Evolutionary conservation across 1,284 basidiomycete species (phyloP).

Genomic region (Ceratobasidium sp.): DNA sequence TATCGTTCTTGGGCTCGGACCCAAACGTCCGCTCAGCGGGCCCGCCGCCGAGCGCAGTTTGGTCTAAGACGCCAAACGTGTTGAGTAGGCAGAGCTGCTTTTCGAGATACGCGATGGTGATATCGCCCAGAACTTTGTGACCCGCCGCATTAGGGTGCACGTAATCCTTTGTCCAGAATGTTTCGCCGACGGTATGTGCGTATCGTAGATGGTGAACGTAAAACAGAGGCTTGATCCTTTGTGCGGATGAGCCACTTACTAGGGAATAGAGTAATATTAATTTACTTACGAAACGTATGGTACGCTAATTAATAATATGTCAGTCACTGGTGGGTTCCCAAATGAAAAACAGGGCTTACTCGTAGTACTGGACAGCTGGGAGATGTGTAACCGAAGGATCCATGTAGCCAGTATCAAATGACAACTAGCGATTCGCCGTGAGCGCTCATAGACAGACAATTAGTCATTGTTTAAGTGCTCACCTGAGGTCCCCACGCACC

Average conservation of each 20-base stretch:
- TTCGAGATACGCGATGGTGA: conserved; percentile 46
- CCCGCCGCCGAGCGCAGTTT: conserved; percentile 46
- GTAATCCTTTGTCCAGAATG: conserved; percentile 46
- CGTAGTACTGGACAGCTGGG: conserved; percentile 46
- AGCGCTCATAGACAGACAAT: background rate
- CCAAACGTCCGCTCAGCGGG: conserved; percentile 24
- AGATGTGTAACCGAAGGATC: conserved; percentile 45
- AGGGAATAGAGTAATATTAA: too few species aligned
- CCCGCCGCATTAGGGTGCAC: conserved; percentile 46
- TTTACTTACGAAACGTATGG: conserved; percentile 46
- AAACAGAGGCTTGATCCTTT: conserved; percentile 43
- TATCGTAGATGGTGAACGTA: conserved; percentile 44
- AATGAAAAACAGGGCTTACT: conserved; percentile 21
- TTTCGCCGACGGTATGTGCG: conserved; percentile 44
- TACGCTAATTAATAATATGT: conserved; percentile 14
- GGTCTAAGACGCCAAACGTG: conserved; percentile 38
- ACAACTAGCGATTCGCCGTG: conserved; percentile 8
- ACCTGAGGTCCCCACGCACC: conserved; percentile 47
- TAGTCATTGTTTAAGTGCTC: background rate
- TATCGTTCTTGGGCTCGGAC: conserved; percentile 30
- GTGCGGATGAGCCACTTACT: conserved; percentile 1
- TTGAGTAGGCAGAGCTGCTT: conserved; percentile 40
- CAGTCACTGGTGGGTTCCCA: background rate
- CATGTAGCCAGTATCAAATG: conserved; percentile 45
- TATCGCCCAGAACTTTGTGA: conserved; percentile 42